Percentiles rank a stretch among this genome's conserved stretches.
Evolutionary conservation across 1,284 basidiomycete genomes (phyloP).

Genomic region (Caloboletus firmus): DNA sequence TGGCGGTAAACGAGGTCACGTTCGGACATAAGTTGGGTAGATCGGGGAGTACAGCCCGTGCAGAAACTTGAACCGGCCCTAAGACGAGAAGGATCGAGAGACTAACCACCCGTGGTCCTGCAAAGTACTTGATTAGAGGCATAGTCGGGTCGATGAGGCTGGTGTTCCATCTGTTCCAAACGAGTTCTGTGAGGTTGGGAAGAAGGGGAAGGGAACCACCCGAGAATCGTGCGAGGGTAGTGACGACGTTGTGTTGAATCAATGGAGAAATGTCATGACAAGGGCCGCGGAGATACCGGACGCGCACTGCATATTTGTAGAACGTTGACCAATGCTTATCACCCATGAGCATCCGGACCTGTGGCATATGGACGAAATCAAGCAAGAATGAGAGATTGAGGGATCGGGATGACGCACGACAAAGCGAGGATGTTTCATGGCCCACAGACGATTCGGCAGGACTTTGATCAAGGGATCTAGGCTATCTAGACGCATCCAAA

Average conservation of each 20-base stretch:
- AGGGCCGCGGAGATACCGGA: slow-evolving; percentile 7
- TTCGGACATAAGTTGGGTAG: slow-evolving; percentile 13
- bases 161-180: slow-evolving; percentile 10
- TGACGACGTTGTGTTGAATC: slow-evolving; percentile 4
- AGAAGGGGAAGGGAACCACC: slow-evolving; percentile 13
- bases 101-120: slow-evolving; percentile 4
- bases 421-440: background rate
- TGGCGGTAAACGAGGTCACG: slow-evolving; percentile 15
- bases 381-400: background rate
- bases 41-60: slow-evolving; percentile 4
- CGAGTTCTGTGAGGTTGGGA: slow-evolving; percentile 21
- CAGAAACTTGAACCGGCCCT: slow-evolving; percentile 7
- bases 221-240: slow-evolving; percentile 6
- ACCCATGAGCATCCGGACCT: slow-evolving; percentile 14
- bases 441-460: slow-evolving; percentile 11
- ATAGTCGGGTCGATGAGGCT: slow-evolving; percentile 5
- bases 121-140: slow-evolving; percentile 12
- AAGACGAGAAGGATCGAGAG: slow-evolving; percentile 13
- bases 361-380: background rate
- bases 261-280: slow-evolving; percentile 4
- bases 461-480: slow-evolving; percentile 17
- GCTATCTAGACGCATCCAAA: slow-evolving; percentile 22
- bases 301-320: slow-evolving; percentile 16
- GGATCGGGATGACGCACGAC: slow-evolving; percentile 8
- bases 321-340: slow-evolving; percentile 15